Evolutionary conservation across 768 basidiomycete species (phyloP).

Genomic region (Leccinum rimulosum): DNA sequence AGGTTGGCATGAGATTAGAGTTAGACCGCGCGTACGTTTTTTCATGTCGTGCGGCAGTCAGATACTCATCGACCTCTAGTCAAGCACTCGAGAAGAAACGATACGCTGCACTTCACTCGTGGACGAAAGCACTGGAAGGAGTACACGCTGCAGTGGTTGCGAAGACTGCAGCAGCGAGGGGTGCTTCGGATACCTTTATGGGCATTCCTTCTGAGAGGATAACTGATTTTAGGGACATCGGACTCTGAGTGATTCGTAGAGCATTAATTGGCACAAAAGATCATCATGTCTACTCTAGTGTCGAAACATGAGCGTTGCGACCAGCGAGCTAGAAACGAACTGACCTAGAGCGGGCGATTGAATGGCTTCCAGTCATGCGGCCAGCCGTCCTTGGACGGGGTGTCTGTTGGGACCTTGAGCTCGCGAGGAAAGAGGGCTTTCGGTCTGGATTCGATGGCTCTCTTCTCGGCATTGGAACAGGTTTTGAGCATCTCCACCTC

Average conservation of each 20-base stretch:
- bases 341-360: conserved; percentile 43
- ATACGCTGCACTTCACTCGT: conserved; percentile 75
- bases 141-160: conserved; percentile 74
- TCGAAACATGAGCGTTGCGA: neutral
- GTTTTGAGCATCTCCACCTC: conserved; percentile 62
- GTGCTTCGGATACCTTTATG: conserved; percentile 34
- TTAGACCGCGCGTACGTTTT: conserved; percentile 73
- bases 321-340: neutral
- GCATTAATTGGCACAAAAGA: conserved; percentile 2
- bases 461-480: conserved; percentile 63
- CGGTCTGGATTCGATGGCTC: conserved; percentile 72
- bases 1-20: conserved; percentile 90
- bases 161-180: conserved; percentile 53
- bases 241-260: conserved; percentile 17
- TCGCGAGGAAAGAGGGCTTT: conserved; percentile 88
- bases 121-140: conserved; percentile 77
- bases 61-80: conserved; percentile 39
- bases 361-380: conserved; percentile 81
- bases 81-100: conserved; percentile 87
- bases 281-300: neutral
- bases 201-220: conserved; percentile 32
- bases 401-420: conserved; percentile 81
- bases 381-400: conserved; percentile 79
- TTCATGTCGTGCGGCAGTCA: neutral
- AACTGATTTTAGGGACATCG: conserved; percentile 29